Conservation (phyloP, 2,329 filamentous ascomycete genomes). For the Phialophora macrospora region DNA sequence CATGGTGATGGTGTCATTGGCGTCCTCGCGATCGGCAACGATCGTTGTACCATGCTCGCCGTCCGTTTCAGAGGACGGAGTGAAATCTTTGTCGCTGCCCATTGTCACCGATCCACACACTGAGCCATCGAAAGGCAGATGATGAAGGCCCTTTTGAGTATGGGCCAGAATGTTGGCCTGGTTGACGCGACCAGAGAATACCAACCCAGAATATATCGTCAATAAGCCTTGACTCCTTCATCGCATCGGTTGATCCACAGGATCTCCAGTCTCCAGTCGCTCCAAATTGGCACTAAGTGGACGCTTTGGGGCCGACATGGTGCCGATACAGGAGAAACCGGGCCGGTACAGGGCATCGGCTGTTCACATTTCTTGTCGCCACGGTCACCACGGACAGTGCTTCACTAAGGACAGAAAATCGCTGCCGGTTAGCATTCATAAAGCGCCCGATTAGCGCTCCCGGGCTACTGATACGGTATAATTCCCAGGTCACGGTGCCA, state of each 20-base stretch:
- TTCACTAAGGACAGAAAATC: neutral
- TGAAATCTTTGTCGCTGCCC: neutral
- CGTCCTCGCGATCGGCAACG: neutral
- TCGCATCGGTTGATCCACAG: neutral
- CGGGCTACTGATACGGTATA: neutral
- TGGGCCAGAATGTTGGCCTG: neutral
- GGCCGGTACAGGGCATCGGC: conserved; percentile 14
- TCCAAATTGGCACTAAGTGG: neutral
- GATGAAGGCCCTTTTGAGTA: neutral
- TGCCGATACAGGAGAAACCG: neutral
- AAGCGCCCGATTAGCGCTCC: neutral
- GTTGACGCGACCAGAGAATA: neutral
- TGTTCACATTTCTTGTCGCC: neutral
- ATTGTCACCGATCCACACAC: neutral
- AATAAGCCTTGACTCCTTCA: neutral
- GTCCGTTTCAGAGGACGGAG: neutral
- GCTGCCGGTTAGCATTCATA: neutral
- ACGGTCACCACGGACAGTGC: neutral
- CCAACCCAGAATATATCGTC: neutral
- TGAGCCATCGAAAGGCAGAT: neutral
- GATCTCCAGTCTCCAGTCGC: neutral
- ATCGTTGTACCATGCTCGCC: neutral
- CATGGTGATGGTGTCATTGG: neutral
- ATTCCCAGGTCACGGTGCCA: neutral
- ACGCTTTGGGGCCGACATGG: neutral